Percentiles rank a stretch among this genome's conserved stretches.
Conservation (phyloP, 441 rosid genomes). For the Pelargonium citronellum region DNA sequence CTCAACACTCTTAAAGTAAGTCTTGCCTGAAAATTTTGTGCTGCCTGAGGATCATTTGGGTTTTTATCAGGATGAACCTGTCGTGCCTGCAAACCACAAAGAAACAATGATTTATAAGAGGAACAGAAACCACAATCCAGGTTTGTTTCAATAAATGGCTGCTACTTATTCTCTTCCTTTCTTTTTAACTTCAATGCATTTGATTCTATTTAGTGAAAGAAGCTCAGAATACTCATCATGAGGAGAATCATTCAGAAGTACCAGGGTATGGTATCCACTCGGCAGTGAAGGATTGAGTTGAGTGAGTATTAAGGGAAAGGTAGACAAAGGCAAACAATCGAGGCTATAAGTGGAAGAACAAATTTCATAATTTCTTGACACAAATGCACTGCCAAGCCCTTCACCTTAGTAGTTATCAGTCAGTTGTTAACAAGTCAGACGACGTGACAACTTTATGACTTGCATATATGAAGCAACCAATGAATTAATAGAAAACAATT, state of each 20-base stretch:
- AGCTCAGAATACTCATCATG: neutral
- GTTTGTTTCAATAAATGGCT: neutral
- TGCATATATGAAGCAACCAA: no score
- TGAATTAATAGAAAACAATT: no score
- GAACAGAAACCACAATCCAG: neutral
- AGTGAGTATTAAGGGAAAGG: neutral
- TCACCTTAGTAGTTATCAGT: neutral
- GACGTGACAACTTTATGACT: no score
- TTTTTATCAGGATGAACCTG: neutral
- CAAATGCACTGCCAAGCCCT: neutral
- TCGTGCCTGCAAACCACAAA: slow-evolving; percentile 1
- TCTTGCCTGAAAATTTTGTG: slow-evolving; percentile 4
- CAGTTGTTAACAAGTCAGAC: neutral
- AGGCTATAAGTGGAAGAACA: neutral
- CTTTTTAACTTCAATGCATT: no score
- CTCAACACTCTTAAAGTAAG: neutral
- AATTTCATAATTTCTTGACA: neutral
- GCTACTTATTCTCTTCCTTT: no score
- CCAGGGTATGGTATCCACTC: neutral
- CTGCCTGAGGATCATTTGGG: neutral
- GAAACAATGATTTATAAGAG: neutral
- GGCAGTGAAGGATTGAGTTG: no score
- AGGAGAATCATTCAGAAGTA: neutral
- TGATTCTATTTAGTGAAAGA: neutral
- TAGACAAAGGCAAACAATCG: neutral